These are phyloP conservation scores for Alternaria ethzedia DNA, from an alignment of 2,329 filamentous ascomycete genomes.

Conservation along the genomic window DNA sequence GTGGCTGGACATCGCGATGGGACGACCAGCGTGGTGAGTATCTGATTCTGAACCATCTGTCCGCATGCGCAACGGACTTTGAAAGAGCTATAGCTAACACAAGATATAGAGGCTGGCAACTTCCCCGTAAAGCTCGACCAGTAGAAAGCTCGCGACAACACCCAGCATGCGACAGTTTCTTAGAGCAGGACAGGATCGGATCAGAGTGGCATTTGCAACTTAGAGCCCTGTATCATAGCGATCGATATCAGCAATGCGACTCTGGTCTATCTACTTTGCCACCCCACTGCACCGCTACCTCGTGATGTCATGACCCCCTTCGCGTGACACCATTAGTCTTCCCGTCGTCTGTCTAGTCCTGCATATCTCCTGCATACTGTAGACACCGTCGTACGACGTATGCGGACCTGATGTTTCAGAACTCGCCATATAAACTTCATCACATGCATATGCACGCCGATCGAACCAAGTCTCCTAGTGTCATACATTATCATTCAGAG, in stretches of 20 bases:
- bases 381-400: neutral
- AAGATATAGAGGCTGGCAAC: slow-evolving; percentile 36
- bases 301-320: slow-evolving; percentile 10
- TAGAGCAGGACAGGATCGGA: slow-evolving; percentile 22
- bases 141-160: slow-evolving; percentile 31
- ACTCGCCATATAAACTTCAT: neutral
- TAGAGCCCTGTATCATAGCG: slow-evolving; percentile 39
- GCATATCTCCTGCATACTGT: neutral
- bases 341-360: neutral
- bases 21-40: slow-evolving; percentile 83
- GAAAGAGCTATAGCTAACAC: slow-evolving; percentile 8
- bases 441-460: neutral
- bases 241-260: slow-evolving; percentile 37
- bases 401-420: neutral
- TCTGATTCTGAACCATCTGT: too few relatives aligned
- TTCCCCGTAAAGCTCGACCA: slow-evolving; percentile 48
- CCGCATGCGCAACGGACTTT: neutral
- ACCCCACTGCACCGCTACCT: neutral
- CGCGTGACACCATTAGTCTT: neutral
- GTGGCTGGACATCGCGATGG: slow-evolving; percentile 92
- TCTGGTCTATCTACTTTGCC: slow-evolving; percentile 23
- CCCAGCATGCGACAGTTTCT: slow-evolving; percentile 23
- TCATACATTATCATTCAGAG: slow-evolving; percentile 14
- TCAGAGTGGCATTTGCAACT: slow-evolving; percentile 31
- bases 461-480: neutral